These are phyloP conservation scores for Casuarina equisetifolia DNA, from an alignment of 306 rosid genomes.

Conservation along the genomic window DNA sequence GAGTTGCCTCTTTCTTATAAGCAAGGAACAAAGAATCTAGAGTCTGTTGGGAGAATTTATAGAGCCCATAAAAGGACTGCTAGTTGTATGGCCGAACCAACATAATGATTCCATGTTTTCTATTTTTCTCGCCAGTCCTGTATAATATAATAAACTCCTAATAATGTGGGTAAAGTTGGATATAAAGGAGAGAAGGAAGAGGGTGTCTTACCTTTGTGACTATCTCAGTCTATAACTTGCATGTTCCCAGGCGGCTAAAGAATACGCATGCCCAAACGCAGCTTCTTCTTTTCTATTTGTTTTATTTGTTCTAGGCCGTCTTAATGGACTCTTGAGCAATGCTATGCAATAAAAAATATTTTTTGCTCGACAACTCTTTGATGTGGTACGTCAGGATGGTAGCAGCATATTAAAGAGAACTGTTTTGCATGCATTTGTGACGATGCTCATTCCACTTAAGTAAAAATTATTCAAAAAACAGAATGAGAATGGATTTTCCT, in stretches of 20 bases:
- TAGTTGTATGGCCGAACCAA: constrained; percentile 5
- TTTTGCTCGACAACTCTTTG: background rate
- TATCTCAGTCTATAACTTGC: too few species aligned
- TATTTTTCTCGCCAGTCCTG: background rate
- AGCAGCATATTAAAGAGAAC: too few species aligned
- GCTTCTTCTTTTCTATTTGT: too few species aligned
- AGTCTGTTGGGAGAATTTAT: constrained; percentile 36
- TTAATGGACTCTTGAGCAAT: too few species aligned
- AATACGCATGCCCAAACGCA: too few species aligned
- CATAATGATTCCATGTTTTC: background rate
- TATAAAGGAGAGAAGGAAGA: background rate
- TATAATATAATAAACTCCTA: background rate
- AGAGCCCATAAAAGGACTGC: constrained; percentile 52
- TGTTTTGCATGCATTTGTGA: background rate
- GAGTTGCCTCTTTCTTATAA: constrained; percentile 25
- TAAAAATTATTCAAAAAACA: too few species aligned
- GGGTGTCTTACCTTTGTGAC: too few species aligned
- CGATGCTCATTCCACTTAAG: background rate
- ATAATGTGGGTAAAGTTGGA: background rate
- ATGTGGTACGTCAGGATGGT: background rate
- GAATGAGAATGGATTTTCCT: too few species aligned
- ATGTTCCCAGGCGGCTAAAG: too few species aligned
- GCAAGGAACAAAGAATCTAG: constrained; percentile 46
- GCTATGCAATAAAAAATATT: too few species aligned
- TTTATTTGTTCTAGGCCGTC: too few species aligned